Evolutionary conservation across 345 rosid genomes (phyloP).

Genomic region (Boechera retrofracta): DNA sequence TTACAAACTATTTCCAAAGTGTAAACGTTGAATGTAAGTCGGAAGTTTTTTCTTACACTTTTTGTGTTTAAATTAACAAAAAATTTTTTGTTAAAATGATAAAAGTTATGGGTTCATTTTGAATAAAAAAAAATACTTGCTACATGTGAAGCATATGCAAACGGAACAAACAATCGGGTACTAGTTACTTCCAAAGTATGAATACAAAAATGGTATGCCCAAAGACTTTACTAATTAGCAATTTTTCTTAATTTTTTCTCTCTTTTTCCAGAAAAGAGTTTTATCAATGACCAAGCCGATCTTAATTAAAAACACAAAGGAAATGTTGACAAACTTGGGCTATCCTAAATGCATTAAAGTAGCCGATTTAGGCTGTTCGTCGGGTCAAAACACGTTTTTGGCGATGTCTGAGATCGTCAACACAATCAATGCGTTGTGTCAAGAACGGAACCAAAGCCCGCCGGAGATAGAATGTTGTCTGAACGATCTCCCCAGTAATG

Average conservation of each 20-base stretch:
- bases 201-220: too few relatives aligned
- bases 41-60: too few relatives aligned
- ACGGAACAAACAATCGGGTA: too few relatives aligned
- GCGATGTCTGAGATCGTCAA: conserved; percentile 29
- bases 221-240: not conserved
- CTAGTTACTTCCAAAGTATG: too few relatives aligned
- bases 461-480: conserved; percentile 46
- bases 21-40: too few relatives aligned
- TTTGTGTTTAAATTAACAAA: too few relatives aligned
- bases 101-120: too few relatives aligned
- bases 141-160: too few relatives aligned
- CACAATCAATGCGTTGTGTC: conserved; percentile 14
- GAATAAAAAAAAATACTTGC: too few relatives aligned
- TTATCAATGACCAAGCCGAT: conserved; percentile 8
- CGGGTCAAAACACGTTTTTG: conserved; percentile 53
- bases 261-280: conserved; percentile 17
- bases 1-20: too few relatives aligned
- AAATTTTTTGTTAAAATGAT: too few relatives aligned
- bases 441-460: conserved; percentile 1
- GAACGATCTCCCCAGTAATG: conserved; percentile 55
- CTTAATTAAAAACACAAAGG: conserved; percentile 28
- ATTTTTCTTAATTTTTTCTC: not conserved
- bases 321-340: conserved; percentile 4
- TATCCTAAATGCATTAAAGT: conserved; percentile 33
- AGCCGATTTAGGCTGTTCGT: conserved; percentile 57